Conservation (phyloP, 139 green algal species). For the Coccomyxa sp. region DNA sequence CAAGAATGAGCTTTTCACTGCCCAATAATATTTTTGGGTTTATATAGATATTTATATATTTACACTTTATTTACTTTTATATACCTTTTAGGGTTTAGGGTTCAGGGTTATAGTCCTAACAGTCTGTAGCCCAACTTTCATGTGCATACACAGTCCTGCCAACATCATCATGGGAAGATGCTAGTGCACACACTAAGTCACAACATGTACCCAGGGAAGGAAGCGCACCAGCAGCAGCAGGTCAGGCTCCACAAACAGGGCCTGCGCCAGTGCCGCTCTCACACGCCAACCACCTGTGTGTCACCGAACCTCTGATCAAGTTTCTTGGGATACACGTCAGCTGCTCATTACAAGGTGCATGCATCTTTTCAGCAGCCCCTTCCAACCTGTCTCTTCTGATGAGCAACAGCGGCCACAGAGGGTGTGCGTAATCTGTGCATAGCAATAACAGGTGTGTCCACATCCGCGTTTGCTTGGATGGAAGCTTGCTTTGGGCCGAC, state of each 20-base stretch:
- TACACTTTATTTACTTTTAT: too few relatives aligned
- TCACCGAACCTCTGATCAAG: not conserved
- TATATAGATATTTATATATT: too few relatives aligned
- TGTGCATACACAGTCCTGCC: not conserved
- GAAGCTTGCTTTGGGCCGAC: not conserved
- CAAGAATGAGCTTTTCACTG: too few relatives aligned
- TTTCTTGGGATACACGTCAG: not conserved
- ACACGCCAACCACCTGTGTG: slow-evolving; percentile 48
- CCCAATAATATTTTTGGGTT: too few relatives aligned
- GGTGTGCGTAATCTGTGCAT: too few relatives aligned
- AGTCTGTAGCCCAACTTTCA: too few relatives aligned
- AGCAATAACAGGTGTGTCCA: too few relatives aligned
- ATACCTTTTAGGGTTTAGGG: too few relatives aligned
- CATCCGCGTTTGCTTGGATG: too few relatives aligned
- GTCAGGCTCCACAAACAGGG: slow-evolving; percentile 47
- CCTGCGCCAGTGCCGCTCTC: slow-evolving; percentile 40
- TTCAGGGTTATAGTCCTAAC: too few relatives aligned
- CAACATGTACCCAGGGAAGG: not conserved
- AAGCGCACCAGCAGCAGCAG: slow-evolving; percentile 35
- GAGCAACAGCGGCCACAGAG: not conserved
- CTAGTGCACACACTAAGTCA: not conserved
- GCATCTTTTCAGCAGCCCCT: not conserved
- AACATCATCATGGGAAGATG: not conserved
- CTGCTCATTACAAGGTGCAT: not conserved
- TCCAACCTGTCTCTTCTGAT: not conserved